Evolutionary conservation across 2,329 filamentous ascomycete species (phyloP).

Genomic region (Emergomyces pasteurianus): DNA sequence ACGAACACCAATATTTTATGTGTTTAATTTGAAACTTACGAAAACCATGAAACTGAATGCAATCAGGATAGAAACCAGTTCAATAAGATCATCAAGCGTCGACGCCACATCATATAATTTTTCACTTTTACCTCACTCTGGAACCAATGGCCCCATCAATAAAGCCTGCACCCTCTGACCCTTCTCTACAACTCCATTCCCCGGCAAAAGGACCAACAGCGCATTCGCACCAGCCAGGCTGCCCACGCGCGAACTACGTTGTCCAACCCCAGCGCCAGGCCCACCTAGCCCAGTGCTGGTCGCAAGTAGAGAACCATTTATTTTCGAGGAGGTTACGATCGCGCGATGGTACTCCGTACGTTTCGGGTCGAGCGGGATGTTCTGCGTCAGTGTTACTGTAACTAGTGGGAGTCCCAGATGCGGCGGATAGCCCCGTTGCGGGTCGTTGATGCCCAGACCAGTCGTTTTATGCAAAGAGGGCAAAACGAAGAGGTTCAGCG

Average conservation of each 20-base stretch:
- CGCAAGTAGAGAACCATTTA: slow-evolving; percentile 58
- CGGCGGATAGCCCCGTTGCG: slow-evolving; percentile 41
- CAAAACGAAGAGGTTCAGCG: slow-evolving; percentile 86
- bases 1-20: neutral
- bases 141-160: slow-evolving; percentile 51
- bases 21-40: too few species aligned
- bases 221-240: slow-evolving; percentile 85
- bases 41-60: neutral
- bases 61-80: neutral
- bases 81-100: neutral
- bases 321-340: slow-evolving; percentile 49
- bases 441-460: slow-evolving; percentile 45
- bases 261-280: slow-evolving; percentile 29
- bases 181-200: slow-evolving; percentile 47
- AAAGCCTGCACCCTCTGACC: slow-evolving; percentile 65
- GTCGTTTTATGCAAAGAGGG: slow-evolving; percentile 68
- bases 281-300: slow-evolving; percentile 62
- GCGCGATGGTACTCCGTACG: slow-evolving; percentile 87
- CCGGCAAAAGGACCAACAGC: slow-evolving; percentile 50
- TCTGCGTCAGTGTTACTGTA: slow-evolving; percentile 57
- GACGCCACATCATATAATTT: neutral
- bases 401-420: slow-evolving; percentile 60
- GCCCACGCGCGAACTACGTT: slow-evolving; percentile 79
- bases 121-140: neutral
- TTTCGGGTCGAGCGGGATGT: slow-evolving; percentile 60